Evolutionary conservation across 208 protist genomes (phyloP).

Genomic region (Leishmania amazonensis): DNA sequence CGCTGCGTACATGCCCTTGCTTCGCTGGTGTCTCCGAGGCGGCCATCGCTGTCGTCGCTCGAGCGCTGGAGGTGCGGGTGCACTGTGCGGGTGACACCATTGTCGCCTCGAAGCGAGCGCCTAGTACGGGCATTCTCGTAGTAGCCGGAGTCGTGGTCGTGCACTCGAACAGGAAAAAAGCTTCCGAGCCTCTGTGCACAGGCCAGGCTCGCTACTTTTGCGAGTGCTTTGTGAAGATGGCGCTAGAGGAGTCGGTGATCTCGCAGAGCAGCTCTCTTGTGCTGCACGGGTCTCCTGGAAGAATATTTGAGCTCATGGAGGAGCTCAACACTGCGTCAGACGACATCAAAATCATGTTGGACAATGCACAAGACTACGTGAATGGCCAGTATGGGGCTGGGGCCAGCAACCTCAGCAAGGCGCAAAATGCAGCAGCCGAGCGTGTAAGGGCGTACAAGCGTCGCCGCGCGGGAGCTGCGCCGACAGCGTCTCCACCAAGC

Average conservation of each 20-base stretch:
- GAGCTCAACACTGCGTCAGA: slow-evolving; percentile 2
- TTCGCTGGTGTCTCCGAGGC: slow-evolving; percentile 45
- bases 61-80: slow-evolving; percentile 38
- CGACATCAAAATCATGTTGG: slow-evolving; percentile 33
- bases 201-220: slow-evolving; percentile 54
- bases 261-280: slow-evolving; percentile 44
- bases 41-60: slow-evolving; percentile 31
- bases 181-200: neutral
- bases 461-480: neutral
- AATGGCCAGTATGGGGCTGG: slow-evolving; percentile 32
- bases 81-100: slow-evolving; percentile 45
- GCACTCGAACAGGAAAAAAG: slow-evolving; percentile 9
- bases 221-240: slow-evolving; percentile 48
- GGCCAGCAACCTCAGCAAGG: slow-evolving; percentile 28
- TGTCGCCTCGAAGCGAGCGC: slow-evolving; percentile 23
- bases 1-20: slow-evolving; percentile 38
- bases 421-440: slow-evolving; percentile 40
- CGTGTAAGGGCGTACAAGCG: slow-evolving; percentile 34
- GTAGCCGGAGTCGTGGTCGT: slow-evolving; percentile 34
- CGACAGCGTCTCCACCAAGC: neutral
- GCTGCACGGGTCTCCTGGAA: slow-evolving; percentile 35
- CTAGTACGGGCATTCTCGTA: slow-evolving; percentile 26
- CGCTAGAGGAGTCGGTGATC: slow-evolving; percentile 28
- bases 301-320: slow-evolving; percentile 41
- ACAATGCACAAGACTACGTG: slow-evolving; percentile 35